These are phyloP conservation scores for Uromyces viciae-fabae DNA, from an alignment of 1,284 basidiomycete species.

Conservation along the genomic window DNA sequence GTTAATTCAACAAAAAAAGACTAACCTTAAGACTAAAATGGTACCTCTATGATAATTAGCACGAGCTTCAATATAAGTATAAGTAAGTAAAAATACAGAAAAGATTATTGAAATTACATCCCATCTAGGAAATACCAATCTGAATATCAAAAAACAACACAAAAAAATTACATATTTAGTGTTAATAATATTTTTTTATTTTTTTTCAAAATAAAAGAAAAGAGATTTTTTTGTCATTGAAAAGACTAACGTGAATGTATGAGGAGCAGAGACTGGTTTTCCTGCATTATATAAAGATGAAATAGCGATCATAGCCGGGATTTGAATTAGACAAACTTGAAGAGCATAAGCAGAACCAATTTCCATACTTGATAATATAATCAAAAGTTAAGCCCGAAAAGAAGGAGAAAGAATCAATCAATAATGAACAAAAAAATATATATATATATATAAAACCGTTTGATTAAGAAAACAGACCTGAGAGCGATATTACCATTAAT, in stretches of 20 bases:
- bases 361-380: constrained; percentile 71
- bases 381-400: neutral
- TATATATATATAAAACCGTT: too few relatives aligned
- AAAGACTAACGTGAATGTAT: constrained; percentile 74
- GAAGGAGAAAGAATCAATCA: neutral
- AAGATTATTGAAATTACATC: constrained; percentile 89
- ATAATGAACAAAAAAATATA: neutral
- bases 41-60: constrained; percentile 71
- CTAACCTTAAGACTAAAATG: constrained; percentile 38
- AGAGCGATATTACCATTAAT: constrained; percentile 95
- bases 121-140: constrained; percentile 97
- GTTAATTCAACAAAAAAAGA: neutral
- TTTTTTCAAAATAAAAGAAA: too few relatives aligned
- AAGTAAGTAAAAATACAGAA: constrained; percentile 81
- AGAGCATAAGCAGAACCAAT: constrained; percentile 98
- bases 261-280: constrained; percentile 64
- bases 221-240: too few relatives aligned
- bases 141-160: constrained; percentile 53
- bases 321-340: constrained; percentile 95
- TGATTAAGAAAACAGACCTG: constrained; percentile 68
- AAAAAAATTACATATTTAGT: too few relatives aligned
- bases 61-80: constrained; percentile 97
- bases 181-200: too few relatives aligned
- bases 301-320: constrained; percentile 98
- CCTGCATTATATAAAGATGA: constrained; percentile 82